phyloP scores from a whole-genome alignment of 441 rosid species.

The Aquilaria agallochum region DNA sequence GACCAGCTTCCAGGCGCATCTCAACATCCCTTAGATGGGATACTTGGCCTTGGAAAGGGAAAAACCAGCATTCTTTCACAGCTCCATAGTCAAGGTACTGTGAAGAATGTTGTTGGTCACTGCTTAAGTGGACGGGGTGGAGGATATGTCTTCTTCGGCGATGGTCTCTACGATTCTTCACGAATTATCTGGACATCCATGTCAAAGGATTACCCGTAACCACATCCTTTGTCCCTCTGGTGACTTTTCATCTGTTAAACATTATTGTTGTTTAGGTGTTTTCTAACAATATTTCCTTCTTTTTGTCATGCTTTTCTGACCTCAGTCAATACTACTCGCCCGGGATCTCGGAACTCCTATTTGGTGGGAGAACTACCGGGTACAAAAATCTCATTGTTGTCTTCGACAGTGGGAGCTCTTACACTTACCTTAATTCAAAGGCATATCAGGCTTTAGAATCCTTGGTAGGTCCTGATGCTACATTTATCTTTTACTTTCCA shows the following conservation, averaged over 20 bases:
- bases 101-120: conserved; percentile 76
- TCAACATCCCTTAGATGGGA: conserved; percentile 81
- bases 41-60: conserved; percentile 94
- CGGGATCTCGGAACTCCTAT: conserved; percentile 8
- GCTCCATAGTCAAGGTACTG: conserved; percentile 64
- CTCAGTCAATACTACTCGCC: conserved; percentile 18
- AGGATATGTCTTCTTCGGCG: conserved; percentile 90
- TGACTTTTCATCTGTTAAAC: not conserved
- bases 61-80: conserved; percentile 73
- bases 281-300: conserved; percentile 5
- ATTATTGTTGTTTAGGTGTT: no score
- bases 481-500: no score
- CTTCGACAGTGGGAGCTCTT: conserved; percentile 19
- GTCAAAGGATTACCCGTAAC: conserved; percentile 63
- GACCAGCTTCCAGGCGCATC: conserved; percentile 69
- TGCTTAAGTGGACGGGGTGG: conserved; percentile 83
- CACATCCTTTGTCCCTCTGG: not conserved
- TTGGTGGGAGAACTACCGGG: conserved; percentile 10
- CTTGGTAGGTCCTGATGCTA: conserved; percentile 9
- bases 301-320: conserved; percentile 3
- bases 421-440: conserved; percentile 16
- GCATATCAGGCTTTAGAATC: conserved; percentile 4
- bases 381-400: conserved; percentile 7
- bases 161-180: conserved; percentile 66
- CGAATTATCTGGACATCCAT: conserved; percentile 65